These are phyloP conservation scores for Millerago galiae DNA, from an alignment of 805 yeast genomes.

Conservation along the genomic window DNA sequence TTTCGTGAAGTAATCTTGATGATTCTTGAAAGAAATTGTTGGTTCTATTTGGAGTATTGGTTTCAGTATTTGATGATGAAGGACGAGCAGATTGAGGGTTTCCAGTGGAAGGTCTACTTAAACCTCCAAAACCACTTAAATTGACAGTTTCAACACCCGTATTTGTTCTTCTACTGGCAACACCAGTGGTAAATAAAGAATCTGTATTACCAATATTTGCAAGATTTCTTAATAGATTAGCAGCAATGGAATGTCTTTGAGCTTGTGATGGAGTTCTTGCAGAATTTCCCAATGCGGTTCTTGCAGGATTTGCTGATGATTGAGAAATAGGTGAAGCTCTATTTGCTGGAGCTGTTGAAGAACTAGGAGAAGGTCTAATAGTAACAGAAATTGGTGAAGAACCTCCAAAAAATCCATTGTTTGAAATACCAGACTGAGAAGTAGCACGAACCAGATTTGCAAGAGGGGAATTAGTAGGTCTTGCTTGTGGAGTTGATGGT, in stretches of 20 bases:
- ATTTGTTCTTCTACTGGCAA: constrained; percentile 19
- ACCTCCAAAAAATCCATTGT: neutral
- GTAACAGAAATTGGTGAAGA: neutral
- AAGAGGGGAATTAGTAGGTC: neutral
- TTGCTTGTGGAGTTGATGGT: neutral
- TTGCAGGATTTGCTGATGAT: neutral
- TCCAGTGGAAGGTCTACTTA: neutral
- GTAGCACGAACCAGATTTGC: neutral
- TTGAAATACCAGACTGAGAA: no score
- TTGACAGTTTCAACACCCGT: constrained; percentile 20
- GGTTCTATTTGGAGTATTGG: neutral
- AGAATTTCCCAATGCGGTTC: neutral
- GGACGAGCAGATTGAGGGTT: neutral
- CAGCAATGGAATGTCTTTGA: constrained; percentile 8
- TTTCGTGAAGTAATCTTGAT: constrained; percentile 5
- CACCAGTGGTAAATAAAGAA: constrained; percentile 16
- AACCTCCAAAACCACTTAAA: constrained; percentile 5
- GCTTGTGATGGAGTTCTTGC: neutral
- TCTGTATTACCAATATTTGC: constrained; percentile 6
- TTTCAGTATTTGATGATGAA: neutral
- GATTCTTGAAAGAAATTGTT: constrained; percentile 5
- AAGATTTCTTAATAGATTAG: constrained; percentile 9
- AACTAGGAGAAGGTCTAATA: neutral
- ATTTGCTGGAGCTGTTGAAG: neutral
- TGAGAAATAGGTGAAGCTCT: neutral